Conservation (phyloP, 352 stramenopile genomes). For the Phytophthora kernoviae region DNA sequence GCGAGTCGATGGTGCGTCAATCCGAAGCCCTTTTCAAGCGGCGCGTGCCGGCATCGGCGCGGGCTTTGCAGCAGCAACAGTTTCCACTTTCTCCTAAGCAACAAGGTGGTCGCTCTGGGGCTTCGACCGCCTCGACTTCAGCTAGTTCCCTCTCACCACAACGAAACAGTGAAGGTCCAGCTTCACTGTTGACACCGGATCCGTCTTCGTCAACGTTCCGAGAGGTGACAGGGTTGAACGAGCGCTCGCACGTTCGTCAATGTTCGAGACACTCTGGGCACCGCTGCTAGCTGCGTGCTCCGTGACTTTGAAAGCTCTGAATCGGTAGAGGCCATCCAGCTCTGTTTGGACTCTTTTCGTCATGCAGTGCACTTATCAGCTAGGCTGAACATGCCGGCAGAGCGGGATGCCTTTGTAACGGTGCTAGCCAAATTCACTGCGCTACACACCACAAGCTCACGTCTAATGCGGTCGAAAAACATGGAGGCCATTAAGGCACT, state of each 20-base stretch:
- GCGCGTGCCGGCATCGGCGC: conserved; percentile 39
- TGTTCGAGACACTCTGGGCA: conserved; percentile 99
- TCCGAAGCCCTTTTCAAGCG: conserved; percentile 83
- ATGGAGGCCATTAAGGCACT: conserved; percentile 97
- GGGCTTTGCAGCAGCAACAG: conserved; percentile 26
- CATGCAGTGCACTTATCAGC: conserved; percentile 93
- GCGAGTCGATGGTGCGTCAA: conserved; percentile 80
- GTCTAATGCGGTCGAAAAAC: conserved; percentile 96
- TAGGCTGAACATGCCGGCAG: conserved; percentile 90
- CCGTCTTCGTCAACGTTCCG: conserved; percentile 52
- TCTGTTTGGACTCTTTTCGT: conserved; percentile 96
- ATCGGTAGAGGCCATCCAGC: conserved; percentile 90
- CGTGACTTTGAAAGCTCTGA: conserved; percentile 96
- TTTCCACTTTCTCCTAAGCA: conserved; percentile 24
- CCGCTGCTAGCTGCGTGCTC: conserved; percentile 96
- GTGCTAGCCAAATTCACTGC: conserved; percentile 97
- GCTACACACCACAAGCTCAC: conserved; percentile 91
- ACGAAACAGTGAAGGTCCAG: conserved; percentile 18
- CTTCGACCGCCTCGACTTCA: conserved; percentile 4
- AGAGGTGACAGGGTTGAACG: conserved; percentile 65
- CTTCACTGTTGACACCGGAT: conserved; percentile 29
- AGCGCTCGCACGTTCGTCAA: conserved; percentile 89
- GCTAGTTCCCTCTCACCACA: conserved; percentile 9
- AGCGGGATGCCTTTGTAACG: conserved; percentile 96
- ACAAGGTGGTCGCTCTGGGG: conserved; percentile 11